Evolutionary conservation across 2,329 filamentous ascomycete genomes (phyloP).

Genomic region (Zasmidium cellare): DNA sequence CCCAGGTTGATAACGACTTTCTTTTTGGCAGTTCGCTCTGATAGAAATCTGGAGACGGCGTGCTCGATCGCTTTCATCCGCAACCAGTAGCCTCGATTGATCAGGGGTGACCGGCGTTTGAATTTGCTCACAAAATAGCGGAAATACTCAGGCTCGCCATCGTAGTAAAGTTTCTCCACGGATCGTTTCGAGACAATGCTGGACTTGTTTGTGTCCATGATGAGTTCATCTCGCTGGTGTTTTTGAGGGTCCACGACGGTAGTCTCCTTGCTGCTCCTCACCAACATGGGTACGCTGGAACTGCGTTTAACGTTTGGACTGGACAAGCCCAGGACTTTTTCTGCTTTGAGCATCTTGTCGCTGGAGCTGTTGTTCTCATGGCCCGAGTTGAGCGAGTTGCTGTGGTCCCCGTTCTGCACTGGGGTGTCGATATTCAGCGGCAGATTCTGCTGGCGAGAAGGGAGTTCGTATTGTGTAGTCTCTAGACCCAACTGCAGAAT

Average conservation of each 20-base stretch:
- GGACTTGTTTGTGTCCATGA: constrained; percentile 73
- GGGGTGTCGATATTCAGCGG: not conserved
- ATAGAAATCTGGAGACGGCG: constrained; percentile 72
- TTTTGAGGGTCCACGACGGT: constrained; percentile 24
- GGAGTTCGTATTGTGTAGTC: not conserved
- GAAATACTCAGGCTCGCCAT: constrained; percentile 77
- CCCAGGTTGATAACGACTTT: constrained; percentile 83
- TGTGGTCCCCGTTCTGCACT: not conserved
- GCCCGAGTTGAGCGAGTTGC: not conserved
- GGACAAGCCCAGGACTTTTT: constrained; percentile 18
- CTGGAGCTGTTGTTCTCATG: constrained; percentile 17
- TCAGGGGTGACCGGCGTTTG: constrained; percentile 78
- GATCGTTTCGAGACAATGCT: constrained; percentile 91
- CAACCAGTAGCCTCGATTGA: constrained; percentile 87
- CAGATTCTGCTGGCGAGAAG: constrained; percentile 1
- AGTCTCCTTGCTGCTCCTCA: constrained; percentile 7
- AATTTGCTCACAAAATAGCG: constrained; percentile 84
- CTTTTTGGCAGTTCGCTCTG: constrained; percentile 52
- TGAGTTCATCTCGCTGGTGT: constrained; percentile 34
- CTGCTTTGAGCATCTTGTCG: constrained; percentile 24
- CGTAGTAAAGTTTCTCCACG: constrained; percentile 84
- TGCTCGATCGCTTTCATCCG: constrained; percentile 80
- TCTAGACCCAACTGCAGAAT: not conserved
- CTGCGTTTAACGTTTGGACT: constrained; percentile 15
- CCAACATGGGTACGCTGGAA: constrained; percentile 19